phyloP scores from a whole-genome alignment of 768 basidiomycete genomes.

The Russula abietina region DNA sequence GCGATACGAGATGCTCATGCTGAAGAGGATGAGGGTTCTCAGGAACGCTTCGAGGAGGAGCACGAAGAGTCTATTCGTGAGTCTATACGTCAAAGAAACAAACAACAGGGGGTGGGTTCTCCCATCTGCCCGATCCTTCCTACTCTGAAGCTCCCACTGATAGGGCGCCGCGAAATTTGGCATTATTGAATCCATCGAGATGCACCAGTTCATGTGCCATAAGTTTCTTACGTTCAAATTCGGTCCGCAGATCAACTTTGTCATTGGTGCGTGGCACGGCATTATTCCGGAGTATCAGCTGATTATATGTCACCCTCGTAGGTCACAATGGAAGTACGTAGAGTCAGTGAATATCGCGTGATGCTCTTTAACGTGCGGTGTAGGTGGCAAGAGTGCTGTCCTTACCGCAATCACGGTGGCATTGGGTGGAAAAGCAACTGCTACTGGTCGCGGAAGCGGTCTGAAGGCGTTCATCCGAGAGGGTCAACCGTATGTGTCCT shows the following conservation, averaged over 20 bases:
- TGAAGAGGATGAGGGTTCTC: slow-evolving; percentile 45
- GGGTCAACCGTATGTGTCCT: slow-evolving; percentile 60
- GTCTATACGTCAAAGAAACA: slow-evolving; percentile 42
- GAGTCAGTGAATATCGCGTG: background rate
- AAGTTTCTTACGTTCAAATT: slow-evolving; percentile 75
- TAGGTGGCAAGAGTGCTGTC: slow-evolving; percentile 94
- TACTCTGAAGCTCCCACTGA: background rate
- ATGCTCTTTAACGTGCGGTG: background rate
- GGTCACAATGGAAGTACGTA: slow-evolving; percentile 89
- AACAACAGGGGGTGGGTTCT: slow-evolving; percentile 42
- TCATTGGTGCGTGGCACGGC: slow-evolving; percentile 58
- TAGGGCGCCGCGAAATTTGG: slow-evolving; percentile 82
- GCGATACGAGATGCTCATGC: slow-evolving; percentile 16
- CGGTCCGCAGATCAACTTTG: slow-evolving; percentile 93
- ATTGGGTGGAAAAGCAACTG: slow-evolving; percentile 86
- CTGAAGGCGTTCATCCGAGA: slow-evolving; percentile 82
- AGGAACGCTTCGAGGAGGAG: slow-evolving; percentile 59
- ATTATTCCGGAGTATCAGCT: background rate
- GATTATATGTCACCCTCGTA: slow-evolving; percentile 28
- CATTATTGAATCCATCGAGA: slow-evolving; percentile 78
- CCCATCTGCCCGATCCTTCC: background rate
- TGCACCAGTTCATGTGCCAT: slow-evolving; percentile 97
- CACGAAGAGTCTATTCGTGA: slow-evolving; percentile 52
- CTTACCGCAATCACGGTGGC: slow-evolving; percentile 90
- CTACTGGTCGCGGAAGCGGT: slow-evolving; percentile 83